Evolutionary conservation across 2,329 filamentous ascomycete species (phyloP).

Genomic region (Magnaporthiopsis incrustans): DNA sequence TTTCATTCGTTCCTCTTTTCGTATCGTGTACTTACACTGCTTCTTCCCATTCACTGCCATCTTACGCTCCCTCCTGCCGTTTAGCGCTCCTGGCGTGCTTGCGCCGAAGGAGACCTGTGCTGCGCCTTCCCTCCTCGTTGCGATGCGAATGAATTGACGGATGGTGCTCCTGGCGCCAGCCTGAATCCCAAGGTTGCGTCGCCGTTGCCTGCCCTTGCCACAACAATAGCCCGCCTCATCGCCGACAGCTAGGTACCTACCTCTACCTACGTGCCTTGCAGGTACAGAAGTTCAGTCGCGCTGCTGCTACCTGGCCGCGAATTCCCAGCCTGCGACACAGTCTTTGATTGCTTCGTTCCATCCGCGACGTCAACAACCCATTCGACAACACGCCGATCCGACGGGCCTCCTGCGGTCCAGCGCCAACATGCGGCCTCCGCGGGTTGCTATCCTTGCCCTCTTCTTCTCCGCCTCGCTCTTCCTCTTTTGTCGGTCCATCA

Average conservation of each 20-base stretch:
- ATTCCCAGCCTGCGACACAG: neutral
- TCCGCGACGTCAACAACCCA: neutral
- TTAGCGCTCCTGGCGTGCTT: neutral
- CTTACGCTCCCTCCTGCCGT: neutral
- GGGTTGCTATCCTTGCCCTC: constrained; percentile 45
- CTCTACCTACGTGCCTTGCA: too few species aligned
- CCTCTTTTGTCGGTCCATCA: constrained; percentile 45
- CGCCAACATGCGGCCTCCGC: constrained; percentile 28
- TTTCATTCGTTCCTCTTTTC: neutral
- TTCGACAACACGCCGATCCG: neutral
- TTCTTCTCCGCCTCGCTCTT: constrained; percentile 47
- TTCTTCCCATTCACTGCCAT: neutral
- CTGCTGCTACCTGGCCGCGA: neutral
- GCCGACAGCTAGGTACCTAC: too few species aligned
- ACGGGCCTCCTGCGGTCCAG: neutral
- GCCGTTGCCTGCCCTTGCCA: neutral
- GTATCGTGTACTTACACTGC: neutral
- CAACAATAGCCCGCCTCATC: neutral
- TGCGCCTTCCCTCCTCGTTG: neutral
- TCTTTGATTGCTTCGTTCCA: neutral
- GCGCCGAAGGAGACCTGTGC: neutral
- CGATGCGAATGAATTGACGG: neutral
- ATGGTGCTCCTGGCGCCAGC: neutral
- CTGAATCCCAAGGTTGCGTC: too few species aligned
- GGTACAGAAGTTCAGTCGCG: neutral